These are phyloP conservation scores for Plantago ovata DNA, from an alignment of 257 asterid genomes.

Conservation along the genomic window DNA sequence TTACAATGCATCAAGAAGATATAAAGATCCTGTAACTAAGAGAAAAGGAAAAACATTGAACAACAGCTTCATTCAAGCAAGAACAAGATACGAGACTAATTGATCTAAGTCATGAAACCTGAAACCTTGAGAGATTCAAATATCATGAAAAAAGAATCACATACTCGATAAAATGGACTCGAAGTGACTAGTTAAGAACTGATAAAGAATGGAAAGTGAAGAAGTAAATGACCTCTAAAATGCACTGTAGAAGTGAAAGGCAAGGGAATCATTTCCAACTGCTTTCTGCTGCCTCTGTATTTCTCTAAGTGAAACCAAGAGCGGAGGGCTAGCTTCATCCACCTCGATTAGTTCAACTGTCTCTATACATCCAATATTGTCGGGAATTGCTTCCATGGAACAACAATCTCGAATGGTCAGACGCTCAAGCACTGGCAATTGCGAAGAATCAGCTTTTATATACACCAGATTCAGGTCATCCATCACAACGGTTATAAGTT, in stretches of 20 bases:
- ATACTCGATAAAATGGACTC: background rate
- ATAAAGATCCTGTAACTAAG: too few species aligned
- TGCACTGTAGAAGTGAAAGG: slow-evolving; percentile 3
- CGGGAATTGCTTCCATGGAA: slow-evolving; percentile 9
- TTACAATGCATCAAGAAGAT: too few species aligned
- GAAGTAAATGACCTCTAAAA: background rate
- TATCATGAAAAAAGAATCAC: background rate
- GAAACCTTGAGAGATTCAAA: background rate
- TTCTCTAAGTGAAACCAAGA: slow-evolving; percentile 4
- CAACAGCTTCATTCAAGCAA: too few species aligned
- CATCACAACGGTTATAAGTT: slow-evolving; percentile 15
- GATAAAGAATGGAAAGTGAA: background rate
- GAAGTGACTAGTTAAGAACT: background rate
- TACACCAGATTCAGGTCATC: background rate
- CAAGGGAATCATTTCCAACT: background rate
- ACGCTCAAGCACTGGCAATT: slow-evolving; percentile 17
- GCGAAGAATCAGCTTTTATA: slow-evolving; percentile 9
- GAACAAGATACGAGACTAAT: too few species aligned
- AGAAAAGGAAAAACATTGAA: too few species aligned
- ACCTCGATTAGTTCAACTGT: slow-evolving; percentile 13
- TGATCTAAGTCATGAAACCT: background rate
- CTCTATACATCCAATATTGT: slow-evolving; percentile 1
- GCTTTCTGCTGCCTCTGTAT: slow-evolving; percentile 1
- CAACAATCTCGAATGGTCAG: background rate
- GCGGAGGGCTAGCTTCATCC: slow-evolving; percentile 11